Conservation (phyloP, 208 protist species). For the Trypanosoma avium region DNA sequence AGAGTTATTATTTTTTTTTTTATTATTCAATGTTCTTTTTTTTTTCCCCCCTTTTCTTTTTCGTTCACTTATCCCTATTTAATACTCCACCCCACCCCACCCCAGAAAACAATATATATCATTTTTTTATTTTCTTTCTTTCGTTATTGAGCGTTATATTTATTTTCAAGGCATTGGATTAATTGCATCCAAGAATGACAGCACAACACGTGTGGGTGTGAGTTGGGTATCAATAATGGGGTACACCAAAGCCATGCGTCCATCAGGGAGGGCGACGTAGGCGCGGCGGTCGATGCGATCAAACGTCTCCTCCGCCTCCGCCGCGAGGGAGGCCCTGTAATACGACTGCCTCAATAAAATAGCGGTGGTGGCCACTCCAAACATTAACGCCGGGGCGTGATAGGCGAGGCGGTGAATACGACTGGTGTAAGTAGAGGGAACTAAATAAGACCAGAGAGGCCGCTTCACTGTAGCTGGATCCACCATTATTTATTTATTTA, state of each 20-base stretch:
- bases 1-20: conserved; percentile 2
- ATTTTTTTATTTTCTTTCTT: too few relatives aligned
- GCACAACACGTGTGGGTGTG: conserved; percentile 69
- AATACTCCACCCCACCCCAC: too few relatives aligned
- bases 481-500: conserved; percentile 17
- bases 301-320: conserved; percentile 78
- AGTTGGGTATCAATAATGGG: conserved; percentile 84
- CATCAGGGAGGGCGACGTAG: conserved; percentile 89
- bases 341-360: conserved; percentile 85
- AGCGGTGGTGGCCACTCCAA: conserved; percentile 60
- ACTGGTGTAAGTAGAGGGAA: conserved; percentile 75
- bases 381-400: conserved; percentile 72
- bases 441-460: conserved; percentile 71
- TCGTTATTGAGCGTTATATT: background rate
- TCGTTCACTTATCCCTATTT: conserved; percentile 10
- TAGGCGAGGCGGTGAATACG: conserved; percentile 66
- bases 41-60: background rate
- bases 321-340: conserved; percentile 78
- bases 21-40: background rate
- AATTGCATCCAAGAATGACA: conserved; percentile 81
- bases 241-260: conserved; percentile 90
- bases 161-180: conserved; percentile 83
- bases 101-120: too few relatives aligned
- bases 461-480: conserved; percentile 54
- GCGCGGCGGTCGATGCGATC: conserved; percentile 89